These are phyloP conservation scores for Margaritispora aquatica DNA, from an alignment of 495 filamentous ascomycete genomes.

Conservation along the genomic window DNA sequence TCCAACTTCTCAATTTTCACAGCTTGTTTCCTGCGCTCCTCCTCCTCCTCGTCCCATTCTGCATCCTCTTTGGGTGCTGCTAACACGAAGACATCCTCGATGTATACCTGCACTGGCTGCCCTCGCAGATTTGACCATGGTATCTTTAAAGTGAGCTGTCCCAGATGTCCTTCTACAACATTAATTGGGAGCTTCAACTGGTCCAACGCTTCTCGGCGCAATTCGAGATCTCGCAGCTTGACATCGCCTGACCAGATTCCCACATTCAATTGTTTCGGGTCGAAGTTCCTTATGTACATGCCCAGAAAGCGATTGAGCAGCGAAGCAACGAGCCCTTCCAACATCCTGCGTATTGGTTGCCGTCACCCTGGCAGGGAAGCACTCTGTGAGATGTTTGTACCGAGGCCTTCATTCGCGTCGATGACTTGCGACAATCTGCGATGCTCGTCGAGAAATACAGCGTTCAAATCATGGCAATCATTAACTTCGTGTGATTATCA, in stretches of 20 bases:
- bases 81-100: conserved; percentile 93
- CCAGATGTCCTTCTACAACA: conserved; percentile 91
- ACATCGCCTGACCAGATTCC: conserved; percentile 98
- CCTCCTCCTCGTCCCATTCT: conserved; percentile 88
- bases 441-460: not conserved
- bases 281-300: conserved; percentile 99
- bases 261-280: conserved; percentile 91
- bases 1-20: conserved; percentile 98
- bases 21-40: conserved; percentile 70
- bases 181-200: conserved; percentile 94
- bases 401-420: conserved; percentile 14
- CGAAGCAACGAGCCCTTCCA: conserved; percentile 70
- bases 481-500: not conserved
- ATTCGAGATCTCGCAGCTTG: conserved; percentile 82
- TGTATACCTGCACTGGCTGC: conserved; percentile 87
- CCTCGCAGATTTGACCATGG: conserved; percentile 95
- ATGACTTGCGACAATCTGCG: not conserved
- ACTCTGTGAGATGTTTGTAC: conserved; percentile 21
- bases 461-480: conserved; percentile 8
- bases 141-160: conserved; percentile 81
- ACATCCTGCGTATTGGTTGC: conserved; percentile 42
- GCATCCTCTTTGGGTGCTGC: conserved; percentile 92
- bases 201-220: conserved; percentile 90
- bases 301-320: conserved; percentile 97
- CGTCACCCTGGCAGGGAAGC: conserved; percentile 46